Percentiles rank a stretch among this genome's conserved stretches.
Conservation (phyloP, 306 rosid species). For the Purshia tridentata region DNA sequence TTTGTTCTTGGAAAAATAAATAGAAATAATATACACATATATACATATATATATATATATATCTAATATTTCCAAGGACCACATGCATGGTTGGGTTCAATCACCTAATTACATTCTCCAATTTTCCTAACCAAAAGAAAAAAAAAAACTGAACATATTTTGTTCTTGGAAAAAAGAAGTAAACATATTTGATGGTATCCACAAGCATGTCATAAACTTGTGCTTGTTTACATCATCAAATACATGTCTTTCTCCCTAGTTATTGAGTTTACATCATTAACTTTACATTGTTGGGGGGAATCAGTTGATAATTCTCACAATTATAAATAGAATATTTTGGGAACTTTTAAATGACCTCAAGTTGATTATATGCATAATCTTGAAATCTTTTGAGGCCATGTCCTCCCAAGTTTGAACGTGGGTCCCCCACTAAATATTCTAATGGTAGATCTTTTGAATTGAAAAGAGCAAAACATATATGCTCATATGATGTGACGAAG, state of each 20-base stretch:
- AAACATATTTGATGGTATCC: not conserved
- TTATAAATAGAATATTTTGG: not conserved
- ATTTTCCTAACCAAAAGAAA: not conserved
- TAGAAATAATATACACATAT: too few species aligned
- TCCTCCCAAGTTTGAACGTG: not conserved
- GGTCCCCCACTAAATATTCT: constrained; percentile 3
- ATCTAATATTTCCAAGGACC: not conserved
- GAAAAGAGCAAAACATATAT: not conserved
- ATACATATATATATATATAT: not conserved
- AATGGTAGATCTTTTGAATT: not conserved
- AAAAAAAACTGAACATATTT: not conserved
- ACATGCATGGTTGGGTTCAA: not conserved
- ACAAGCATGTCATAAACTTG: not conserved
- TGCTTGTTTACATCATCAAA: not conserved
- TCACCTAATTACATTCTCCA: not conserved
- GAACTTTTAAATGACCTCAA: constrained; percentile 3
- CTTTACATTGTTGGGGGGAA: not conserved
- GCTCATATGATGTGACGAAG: not conserved
- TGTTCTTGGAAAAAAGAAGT: not conserved
- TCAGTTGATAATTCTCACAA: not conserved
- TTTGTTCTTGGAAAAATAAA: not conserved
- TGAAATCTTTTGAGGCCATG: not conserved
- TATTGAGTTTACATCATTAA: not conserved
- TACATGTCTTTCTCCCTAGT: not conserved
- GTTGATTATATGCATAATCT: not conserved